These are phyloP conservation scores for Pilaira anomala DNA, from an alignment of 192 early-diverging fungal species.

Conservation along the genomic window DNA sequence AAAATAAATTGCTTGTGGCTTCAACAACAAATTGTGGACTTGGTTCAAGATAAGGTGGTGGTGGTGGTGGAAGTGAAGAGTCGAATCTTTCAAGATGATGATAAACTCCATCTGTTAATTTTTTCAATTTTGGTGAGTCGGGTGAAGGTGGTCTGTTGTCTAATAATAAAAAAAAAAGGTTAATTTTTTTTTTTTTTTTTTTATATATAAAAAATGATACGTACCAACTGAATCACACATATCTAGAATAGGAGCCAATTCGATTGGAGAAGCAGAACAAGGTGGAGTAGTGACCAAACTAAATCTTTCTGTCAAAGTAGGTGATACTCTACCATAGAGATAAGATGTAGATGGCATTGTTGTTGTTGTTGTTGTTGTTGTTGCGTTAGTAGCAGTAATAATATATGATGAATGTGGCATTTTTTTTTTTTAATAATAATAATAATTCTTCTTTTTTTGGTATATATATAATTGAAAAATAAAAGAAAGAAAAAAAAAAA, in stretches of 20 bases:
- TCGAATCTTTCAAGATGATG: conserved; percentile 13
- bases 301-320: background rate
- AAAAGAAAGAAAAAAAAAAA: background rate
- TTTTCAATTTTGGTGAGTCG: conserved; percentile 13
- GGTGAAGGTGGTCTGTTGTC: conserved; percentile 17
- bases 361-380: background rate
- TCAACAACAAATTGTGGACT: background rate
- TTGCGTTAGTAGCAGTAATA: conserved; percentile 2
- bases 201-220: background rate
- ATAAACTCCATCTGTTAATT: background rate
- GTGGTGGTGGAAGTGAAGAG: background rate
- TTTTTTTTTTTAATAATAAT: background rate
- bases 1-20: conserved; percentile 2
- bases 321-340: background rate
- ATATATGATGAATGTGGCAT: conserved; percentile 13
- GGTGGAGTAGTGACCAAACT: conserved; percentile 13
- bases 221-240: conserved; percentile 10
- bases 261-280: conserved; percentile 5
- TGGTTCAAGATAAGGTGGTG: conserved; percentile 12
- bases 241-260: conserved; percentile 16
- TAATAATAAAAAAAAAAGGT: background rate
- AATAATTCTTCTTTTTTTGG: background rate
- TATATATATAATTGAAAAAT: background rate
- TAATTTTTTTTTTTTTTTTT: background rate
- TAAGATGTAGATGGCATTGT: background rate